Conservation (phyloP, 106 monocot species). For the Dendrobium officinale region DNA sequence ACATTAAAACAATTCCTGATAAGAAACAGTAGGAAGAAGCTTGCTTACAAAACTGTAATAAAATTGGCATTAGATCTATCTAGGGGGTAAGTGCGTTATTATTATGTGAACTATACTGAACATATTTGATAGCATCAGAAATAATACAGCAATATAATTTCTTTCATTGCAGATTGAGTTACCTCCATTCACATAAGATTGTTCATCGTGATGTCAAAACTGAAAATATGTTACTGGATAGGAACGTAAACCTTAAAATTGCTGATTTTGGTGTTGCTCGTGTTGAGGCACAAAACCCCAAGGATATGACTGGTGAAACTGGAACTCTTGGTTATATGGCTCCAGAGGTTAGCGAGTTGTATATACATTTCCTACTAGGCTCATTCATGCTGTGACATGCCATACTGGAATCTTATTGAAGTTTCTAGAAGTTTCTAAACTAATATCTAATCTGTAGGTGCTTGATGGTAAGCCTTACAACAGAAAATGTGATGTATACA, state of each 20-base stretch:
- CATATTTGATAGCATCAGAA: not conserved
- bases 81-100: constrained; percentile 35
- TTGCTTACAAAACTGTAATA: constrained; percentile 53
- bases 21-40: constrained; percentile 45
- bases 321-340: constrained; percentile 88
- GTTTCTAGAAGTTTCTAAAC: not conserved
- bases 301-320: constrained; percentile 68
- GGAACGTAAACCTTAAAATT: constrained; percentile 47
- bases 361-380: not conserved
- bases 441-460: constrained; percentile 24
- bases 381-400: no score
- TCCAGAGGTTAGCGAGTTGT: constrained; percentile 45
- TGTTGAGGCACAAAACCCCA: constrained; percentile 73
- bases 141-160: not conserved
- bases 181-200: constrained; percentile 70
- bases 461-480: constrained; percentile 68
- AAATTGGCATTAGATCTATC: constrained; percentile 64
- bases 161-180: constrained; percentile 50
- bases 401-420: not conserved
- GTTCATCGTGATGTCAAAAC: constrained; percentile 88
- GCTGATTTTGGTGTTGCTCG: constrained; percentile 87
- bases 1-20: constrained; percentile 56
- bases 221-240: constrained; percentile 70
- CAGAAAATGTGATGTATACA: constrained; percentile 66
- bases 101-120: not conserved